These are phyloP conservation scores for Diaporthe aspalathi DNA, from an alignment of 2,329 filamentous ascomycete species.

Conservation along the genomic window DNA sequence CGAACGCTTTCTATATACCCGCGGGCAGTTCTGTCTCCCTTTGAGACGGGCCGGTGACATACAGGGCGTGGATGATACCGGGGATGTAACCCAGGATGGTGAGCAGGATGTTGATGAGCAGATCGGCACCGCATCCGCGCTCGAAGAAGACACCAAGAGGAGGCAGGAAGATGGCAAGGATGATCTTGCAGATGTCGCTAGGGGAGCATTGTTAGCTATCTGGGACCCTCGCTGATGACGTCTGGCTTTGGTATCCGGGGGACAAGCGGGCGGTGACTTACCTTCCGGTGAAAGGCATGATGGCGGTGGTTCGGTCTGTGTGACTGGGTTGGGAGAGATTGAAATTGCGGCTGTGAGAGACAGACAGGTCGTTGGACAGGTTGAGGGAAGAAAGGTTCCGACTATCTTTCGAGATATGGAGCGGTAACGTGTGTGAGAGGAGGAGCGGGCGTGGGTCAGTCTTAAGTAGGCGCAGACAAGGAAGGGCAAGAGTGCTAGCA, in stretches of 20 bases:
- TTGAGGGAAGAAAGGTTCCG: not conserved
- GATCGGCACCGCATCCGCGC: slow-evolving; percentile 86
- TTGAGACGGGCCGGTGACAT: slow-evolving; percentile 5
- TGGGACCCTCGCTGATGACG: not conserved
- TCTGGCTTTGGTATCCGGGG: not conserved
- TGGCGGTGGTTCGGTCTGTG: slow-evolving; percentile 45
- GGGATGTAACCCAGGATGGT: slow-evolving; percentile 79
- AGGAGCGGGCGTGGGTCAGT: slow-evolving; percentile 29
- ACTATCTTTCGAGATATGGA: slow-evolving; percentile 10
- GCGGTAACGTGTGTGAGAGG: not conserved
- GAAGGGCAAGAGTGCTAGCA: slow-evolving; percentile 5
- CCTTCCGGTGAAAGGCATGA: slow-evolving; percentile 70
- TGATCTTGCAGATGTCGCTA: slow-evolving; percentile 73
- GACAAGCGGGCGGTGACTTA: slow-evolving; percentile 50
- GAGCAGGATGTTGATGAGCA: slow-evolving; percentile 92
- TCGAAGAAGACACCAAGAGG: slow-evolving; percentile 95
- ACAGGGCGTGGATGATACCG: slow-evolving; percentile 92
- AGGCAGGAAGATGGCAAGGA: slow-evolving; percentile 90
- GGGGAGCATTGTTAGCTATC: slow-evolving; percentile 12
- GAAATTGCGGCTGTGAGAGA: not conserved
- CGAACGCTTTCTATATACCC: not conserved
- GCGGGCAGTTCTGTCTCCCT: not conserved
- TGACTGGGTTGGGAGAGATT: not conserved
- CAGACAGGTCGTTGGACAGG: not conserved
- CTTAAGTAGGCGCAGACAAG: slow-evolving; percentile 33